A percentile compares a stretch with the other conserved stretches of the same genome.
These are phyloP conservation scores for Davidsoniella virescens DNA, from an alignment of 2,329 filamentous ascomycete species.

Conservation along the genomic window DNA sequence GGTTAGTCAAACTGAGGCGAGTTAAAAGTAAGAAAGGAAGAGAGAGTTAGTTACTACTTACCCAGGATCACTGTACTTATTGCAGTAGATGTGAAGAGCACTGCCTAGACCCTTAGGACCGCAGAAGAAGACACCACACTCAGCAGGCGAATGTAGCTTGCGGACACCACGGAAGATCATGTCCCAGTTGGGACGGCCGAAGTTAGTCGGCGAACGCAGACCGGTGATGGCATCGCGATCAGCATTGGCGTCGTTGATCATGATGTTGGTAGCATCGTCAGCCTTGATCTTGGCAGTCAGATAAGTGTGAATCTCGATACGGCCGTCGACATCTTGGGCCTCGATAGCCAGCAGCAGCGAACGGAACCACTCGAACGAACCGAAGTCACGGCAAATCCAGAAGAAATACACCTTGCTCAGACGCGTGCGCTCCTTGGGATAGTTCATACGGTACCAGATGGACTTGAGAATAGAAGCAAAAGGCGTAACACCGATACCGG, in stretches of 20 bases:
- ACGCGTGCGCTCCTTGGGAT: conserved; percentile 61
- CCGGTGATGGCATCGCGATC: conserved; percentile 76
- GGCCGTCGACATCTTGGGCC: conserved; percentile 66
- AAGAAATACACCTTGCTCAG: conserved; percentile 83
- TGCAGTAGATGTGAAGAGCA: conserved; percentile 65
- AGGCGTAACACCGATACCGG: conserved; percentile 73
- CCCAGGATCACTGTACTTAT: conserved; percentile 73
- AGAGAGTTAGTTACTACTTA: conserved; percentile 28
- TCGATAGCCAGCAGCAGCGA: conserved; percentile 72
- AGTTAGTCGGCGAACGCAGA: conserved; percentile 66
- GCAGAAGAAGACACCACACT: conserved; percentile 72
- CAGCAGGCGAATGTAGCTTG: conserved; percentile 57
- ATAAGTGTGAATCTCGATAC: conserved; percentile 82
- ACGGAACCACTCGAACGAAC: conserved; percentile 79
- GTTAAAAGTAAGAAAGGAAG: not conserved
- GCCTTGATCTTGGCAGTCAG: conserved; percentile 75
- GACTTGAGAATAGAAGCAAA: conserved; percentile 79
- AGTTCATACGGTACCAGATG: conserved; percentile 89
- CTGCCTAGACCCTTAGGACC: conserved; percentile 68
- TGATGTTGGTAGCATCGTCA: conserved; percentile 77
- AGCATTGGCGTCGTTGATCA: conserved; percentile 78
- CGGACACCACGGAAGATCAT: conserved; percentile 75
- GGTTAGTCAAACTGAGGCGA: conserved; percentile 15
- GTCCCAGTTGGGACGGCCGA: conserved; percentile 78
- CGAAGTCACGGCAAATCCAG: conserved; percentile 81